Base-by-base conservation (phyloP, 2,329 filamentous ascomycete species). In the Lachnellula subtilissima region DNA sequence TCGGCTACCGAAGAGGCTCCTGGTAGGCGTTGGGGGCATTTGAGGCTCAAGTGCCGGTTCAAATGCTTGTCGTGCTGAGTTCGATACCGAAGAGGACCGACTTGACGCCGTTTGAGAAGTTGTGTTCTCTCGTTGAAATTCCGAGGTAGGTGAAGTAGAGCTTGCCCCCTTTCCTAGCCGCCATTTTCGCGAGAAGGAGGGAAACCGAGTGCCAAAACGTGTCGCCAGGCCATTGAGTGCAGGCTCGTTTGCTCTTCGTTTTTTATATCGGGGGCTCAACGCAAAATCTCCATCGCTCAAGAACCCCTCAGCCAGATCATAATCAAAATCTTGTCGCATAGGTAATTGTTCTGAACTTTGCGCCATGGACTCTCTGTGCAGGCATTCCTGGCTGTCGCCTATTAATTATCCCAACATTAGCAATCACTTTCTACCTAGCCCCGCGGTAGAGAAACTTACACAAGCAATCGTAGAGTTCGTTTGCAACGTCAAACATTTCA, bases 61-160 rank as follows among this genome's bases (percentile, higher is more conserved):
- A 1, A 69, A 66, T 8, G 69, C 66, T 45, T 72, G 76, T 48
- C 79, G 78, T 58, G 76, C 74, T 1, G 83, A 82, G 36, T 80
- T 79, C 11, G 89, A 90, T 52, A 89, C 76, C n/a, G 88, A 92
- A 1, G 89, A 91, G 1, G 90, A 88, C 52, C 88, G 83, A 64
- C 89, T 89, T 2, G 90, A 93, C 2, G 86, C 79, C 7, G 85
- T 80, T 49, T 81, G 77, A 2, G 86, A 87, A 40, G 55, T 55
- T 32, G 64, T 61, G 47, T 62, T 62, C 25, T 67, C 64, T 52
- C 61, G 53, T 46, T 61, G 64, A 4, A 49, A 22, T 12, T 67
- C 67, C 4, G 60, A 60, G 11, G 32, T 56, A n/a, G 64, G 52
- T 15, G 62, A 64, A 22, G 55, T 50, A 4, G 65, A 58, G 45